A percentile compares a stretch with the other conserved stretches of the same genome.
phyloP scores from a whole-genome alignment of 768 basidiomycete genomes.

The Pseudohyphozyma bogoriensis region DNA sequence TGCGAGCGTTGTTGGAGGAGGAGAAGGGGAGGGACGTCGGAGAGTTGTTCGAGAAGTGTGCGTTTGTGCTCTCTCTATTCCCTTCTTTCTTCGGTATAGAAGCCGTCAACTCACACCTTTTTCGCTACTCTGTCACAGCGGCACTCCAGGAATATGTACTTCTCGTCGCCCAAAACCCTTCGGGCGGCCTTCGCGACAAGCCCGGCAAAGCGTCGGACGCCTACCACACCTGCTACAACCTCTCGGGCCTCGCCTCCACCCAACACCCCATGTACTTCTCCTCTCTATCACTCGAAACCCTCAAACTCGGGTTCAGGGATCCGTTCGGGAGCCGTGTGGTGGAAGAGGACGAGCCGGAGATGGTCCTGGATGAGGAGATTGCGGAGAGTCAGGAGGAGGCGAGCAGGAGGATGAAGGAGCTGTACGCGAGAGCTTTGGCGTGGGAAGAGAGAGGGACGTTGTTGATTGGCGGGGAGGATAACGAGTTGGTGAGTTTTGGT shows the following conservation, averaged over 20 bases:
- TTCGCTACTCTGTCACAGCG: constrained; percentile 22
- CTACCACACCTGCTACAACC: constrained; percentile 89
- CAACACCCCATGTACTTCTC: constrained; percentile 52
- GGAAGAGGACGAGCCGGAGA: neutral
- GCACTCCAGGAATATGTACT: constrained; percentile 83
- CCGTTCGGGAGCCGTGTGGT: constrained; percentile 3
- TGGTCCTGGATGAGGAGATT: constrained; percentile 7
- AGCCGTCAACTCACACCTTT: neutral
- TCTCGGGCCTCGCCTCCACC: constrained; percentile 77
- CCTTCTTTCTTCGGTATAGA: accelerated
- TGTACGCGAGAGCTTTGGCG: constrained; percentile 57
- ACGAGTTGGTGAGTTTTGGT: constrained; percentile 34
- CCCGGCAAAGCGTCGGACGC: constrained; percentile 94
- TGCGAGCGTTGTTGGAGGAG: constrained; percentile 42
- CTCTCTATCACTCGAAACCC: constrained; percentile 31
- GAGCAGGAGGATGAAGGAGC: constrained; percentile 41
- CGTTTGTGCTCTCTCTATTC: constrained; percentile 2
- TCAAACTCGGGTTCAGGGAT: constrained; percentile 9
- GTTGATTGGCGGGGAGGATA: constrained; percentile 45
- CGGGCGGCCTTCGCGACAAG: constrained; percentile 86
- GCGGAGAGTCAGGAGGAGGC: constrained; percentile 36
- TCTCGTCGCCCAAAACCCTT: constrained; percentile 70
- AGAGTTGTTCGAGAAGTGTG: constrained; percentile 35
- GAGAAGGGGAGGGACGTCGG: constrained; percentile 21
- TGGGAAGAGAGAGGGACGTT: constrained; percentile 58